These are phyloP conservation scores for Claviceps capensis DNA, from an alignment of 2,329 filamentous ascomycete genomes.

Conservation along the genomic window DNA sequence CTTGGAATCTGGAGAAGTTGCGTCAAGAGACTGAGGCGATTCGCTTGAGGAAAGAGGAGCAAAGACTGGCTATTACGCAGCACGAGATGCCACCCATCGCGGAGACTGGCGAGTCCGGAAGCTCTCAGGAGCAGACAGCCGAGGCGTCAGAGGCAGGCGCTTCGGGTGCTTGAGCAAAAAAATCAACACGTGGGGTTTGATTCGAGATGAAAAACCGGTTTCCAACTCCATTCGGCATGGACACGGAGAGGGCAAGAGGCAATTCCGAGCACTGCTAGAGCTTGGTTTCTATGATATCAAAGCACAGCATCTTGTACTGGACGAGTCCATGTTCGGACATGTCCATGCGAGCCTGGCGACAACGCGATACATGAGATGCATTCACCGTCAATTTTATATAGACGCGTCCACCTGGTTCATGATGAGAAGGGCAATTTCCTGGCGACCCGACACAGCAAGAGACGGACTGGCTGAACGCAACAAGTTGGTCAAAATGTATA, in stretches of 20 bases:
- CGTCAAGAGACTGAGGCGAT: constrained; percentile 73
- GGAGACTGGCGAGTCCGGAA: neutral
- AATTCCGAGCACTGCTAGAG: constrained; percentile 15
- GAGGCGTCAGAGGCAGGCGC: constrained; percentile 2
- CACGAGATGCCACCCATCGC: neutral
- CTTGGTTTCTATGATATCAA: constrained; percentile 1
- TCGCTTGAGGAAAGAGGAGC: constrained; percentile 63
- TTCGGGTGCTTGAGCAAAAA: constrained; percentile 7
- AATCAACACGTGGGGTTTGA: neutral
- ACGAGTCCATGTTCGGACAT: neutral
- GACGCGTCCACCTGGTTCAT: neutral
- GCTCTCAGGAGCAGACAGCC: constrained; percentile 4
- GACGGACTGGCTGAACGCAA: neutral
- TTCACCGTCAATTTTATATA: constrained; percentile 1
- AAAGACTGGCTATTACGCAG: constrained; percentile 33
- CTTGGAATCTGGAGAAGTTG: constrained; percentile 72
- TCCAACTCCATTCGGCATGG: neutral
- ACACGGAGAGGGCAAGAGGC: constrained; percentile 8
- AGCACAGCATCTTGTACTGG: constrained; percentile 5
- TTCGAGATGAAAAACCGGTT: neutral
- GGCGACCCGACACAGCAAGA: neutral
- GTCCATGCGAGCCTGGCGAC: neutral
- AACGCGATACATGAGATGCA: neutral
- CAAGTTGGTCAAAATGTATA: neutral
- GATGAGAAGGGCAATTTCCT: neutral